phyloP scores from a whole-genome alignment of 495 filamentous ascomycete species.

The Friedmanniomyces endolithicus region DNA sequence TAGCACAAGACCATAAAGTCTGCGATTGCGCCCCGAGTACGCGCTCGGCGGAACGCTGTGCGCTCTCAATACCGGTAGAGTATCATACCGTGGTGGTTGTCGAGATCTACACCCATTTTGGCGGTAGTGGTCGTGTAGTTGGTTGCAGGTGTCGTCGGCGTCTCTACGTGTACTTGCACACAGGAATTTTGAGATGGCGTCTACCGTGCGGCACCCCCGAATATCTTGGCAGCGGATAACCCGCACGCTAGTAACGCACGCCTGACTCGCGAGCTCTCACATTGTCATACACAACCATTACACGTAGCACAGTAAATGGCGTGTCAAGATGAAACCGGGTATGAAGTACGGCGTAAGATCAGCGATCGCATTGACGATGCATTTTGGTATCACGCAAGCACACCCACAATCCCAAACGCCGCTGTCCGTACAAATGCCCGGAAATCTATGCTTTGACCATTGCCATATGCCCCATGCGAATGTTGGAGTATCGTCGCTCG shows the following conservation, averaged over 20 bases:
- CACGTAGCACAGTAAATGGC: no score
- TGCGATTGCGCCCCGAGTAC: neutral
- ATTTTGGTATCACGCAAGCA: neutral
- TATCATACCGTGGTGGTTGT: slow-evolving; percentile 15
- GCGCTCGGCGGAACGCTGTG: neutral
- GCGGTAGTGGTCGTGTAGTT: slow-evolving; percentile 4
- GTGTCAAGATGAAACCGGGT: no score
- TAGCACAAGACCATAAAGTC: neutral
- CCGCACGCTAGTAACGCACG: no score
- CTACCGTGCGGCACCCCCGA: neutral
- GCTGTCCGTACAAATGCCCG: neutral
- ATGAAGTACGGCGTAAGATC: no score
- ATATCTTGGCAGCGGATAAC: neutral
- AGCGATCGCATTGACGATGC: no score
- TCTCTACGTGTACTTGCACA: neutral
- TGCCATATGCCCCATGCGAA: neutral
- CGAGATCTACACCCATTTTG: slow-evolving; percentile 14
- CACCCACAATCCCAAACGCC: neutral
- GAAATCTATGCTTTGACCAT: neutral
- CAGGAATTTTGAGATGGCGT: neutral
- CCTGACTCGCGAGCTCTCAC: no score
- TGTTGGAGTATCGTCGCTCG: no score
- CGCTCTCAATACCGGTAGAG: neutral
- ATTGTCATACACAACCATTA: no score
- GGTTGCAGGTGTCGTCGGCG: neutral